Evolutionary conservation across 257 asterid genomes (phyloP).

Genomic region (Solanum infundibuliforme): DNA sequence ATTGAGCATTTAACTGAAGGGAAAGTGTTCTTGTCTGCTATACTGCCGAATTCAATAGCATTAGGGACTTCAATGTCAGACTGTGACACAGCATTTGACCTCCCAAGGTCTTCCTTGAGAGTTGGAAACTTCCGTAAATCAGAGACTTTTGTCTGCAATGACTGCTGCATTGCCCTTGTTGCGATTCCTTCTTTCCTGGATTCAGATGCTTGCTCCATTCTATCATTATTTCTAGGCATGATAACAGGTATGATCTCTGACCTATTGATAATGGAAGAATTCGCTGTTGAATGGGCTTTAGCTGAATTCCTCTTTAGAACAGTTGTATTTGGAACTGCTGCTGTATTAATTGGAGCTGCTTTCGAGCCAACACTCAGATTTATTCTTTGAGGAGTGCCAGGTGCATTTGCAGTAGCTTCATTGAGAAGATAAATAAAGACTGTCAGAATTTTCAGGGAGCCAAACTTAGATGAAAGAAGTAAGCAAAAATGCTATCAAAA

Average conservation of each 20-base stretch:
- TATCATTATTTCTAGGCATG: constrained; percentile 68
- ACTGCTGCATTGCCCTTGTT: constrained; percentile 38
- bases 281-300: constrained; percentile 51
- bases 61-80: constrained; percentile 45
- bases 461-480: not conserved
- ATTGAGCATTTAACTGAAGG: constrained; percentile 38
- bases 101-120: constrained; percentile 53
- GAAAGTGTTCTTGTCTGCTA: constrained; percentile 36
- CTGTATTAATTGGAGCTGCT: constrained; percentile 38
- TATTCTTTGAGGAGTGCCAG: constrained; percentile 81
- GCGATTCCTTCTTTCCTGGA: constrained; percentile 67
- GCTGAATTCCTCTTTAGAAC: constrained; percentile 54
- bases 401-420: constrained; percentile 57
- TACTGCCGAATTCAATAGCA: constrained; percentile 25
- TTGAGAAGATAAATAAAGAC: constrained; percentile 14
- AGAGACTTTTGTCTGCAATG: constrained; percentile 54
- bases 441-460: not conserved
- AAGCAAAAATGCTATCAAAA: not conserved
- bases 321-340: constrained; percentile 29
- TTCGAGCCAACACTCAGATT: constrained; percentile 35
- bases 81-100: constrained; percentile 28
- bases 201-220: constrained; percentile 65
- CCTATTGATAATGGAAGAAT: constrained; percentile 35
- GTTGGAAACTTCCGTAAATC: constrained; percentile 41
- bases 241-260: constrained; percentile 67